These are phyloP conservation scores for Penicillium lagena DNA, from an alignment of 495 filamentous ascomycete species.

Conservation along the genomic window DNA sequence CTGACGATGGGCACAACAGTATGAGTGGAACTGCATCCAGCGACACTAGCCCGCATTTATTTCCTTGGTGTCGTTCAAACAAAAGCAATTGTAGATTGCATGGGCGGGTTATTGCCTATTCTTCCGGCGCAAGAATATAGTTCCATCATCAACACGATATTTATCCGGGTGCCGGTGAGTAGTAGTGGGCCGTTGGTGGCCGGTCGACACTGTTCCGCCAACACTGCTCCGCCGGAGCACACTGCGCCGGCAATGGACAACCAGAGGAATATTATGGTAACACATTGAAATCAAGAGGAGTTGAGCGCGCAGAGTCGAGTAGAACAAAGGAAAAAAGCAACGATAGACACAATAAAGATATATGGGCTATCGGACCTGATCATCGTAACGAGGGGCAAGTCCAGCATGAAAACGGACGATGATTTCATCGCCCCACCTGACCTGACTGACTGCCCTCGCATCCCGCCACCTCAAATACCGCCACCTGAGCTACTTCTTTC, in stretches of 20 bases:
- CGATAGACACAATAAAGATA: too few relatives aligned
- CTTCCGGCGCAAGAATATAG: background rate
- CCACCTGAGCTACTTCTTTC: conserved; percentile 22
- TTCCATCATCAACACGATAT: conserved; percentile 11
- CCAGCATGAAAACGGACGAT: background rate
- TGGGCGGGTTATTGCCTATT: background rate
- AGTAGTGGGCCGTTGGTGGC: conserved; percentile 22
- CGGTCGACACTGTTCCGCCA: conserved; percentile 21
- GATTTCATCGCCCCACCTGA: conserved; percentile 11
- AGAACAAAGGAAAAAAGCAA: too few relatives aligned
- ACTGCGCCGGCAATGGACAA: conserved; percentile 23
- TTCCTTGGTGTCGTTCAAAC: background rate
- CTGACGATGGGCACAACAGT: conserved; percentile 37
- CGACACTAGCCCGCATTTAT: conserved; percentile 24
- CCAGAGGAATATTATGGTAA: too few relatives aligned
- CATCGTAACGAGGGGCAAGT: too few relatives aligned
- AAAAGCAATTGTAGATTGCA: background rate
- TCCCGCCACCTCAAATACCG: conserved; percentile 20
- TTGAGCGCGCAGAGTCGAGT: background rate
- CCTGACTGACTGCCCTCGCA: too few relatives aligned
- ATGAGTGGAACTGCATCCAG: conserved; percentile 86
- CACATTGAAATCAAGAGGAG: conserved; percentile 3
- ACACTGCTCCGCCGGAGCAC: conserved; percentile 29
- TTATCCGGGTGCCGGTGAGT: conserved; percentile 24
- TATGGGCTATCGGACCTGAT: too few relatives aligned